A percentile compares a stretch with the other conserved stretches of the same genome.
Conservation (phyloP, 495 filamentous ascomycete genomes). For the Aeminium ludgeri region DNA sequence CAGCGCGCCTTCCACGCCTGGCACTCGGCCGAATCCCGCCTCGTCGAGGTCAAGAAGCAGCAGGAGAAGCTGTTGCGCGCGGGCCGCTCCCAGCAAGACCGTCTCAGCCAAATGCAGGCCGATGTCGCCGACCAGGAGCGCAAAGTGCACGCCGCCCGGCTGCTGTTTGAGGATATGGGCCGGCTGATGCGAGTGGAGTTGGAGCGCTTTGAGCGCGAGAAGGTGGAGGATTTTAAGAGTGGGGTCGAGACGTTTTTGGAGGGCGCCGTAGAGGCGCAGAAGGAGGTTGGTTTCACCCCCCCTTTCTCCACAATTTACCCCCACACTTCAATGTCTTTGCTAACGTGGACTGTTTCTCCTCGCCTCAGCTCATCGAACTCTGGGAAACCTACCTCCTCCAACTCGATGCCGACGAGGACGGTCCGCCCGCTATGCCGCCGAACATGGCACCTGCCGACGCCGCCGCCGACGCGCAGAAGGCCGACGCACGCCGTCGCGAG, state of each 20-base stretch:
- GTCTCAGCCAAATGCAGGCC: slow-evolving; percentile 73
- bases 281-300: slow-evolving; percentile 53
- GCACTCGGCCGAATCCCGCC: slow-evolving; percentile 73
- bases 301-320: not conserved
- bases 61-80: slow-evolving; percentile 88
- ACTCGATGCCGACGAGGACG: slow-evolving; percentile 83
- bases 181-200: slow-evolving; percentile 77
- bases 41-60: slow-evolving; percentile 65
- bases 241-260: slow-evolving; percentile 95
- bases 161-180: slow-evolving; percentile 97
- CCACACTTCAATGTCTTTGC: too few species aligned
- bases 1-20: slow-evolving; percentile 91
- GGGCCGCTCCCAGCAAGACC: slow-evolving; percentile 88
- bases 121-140: slow-evolving; percentile 88
- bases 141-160: slow-evolving; percentile 73
- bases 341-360: slow-evolving; percentile 1
- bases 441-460: not conserved
- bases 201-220: slow-evolving; percentile 89
- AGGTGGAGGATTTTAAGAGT: slow-evolving; percentile 97
- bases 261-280: slow-evolving; percentile 91
- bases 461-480: slow-evolving; percentile 1
- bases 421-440: slow-evolving; percentile 24
- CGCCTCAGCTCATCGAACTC: slow-evolving; percentile 75
- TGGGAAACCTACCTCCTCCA: slow-evolving; percentile 98
- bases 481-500: slow-evolving; percentile 7